Evolutionary conservation across 805 yeast species (phyloP).

Genomic region (Lipomyces yamanashiensis): DNA sequence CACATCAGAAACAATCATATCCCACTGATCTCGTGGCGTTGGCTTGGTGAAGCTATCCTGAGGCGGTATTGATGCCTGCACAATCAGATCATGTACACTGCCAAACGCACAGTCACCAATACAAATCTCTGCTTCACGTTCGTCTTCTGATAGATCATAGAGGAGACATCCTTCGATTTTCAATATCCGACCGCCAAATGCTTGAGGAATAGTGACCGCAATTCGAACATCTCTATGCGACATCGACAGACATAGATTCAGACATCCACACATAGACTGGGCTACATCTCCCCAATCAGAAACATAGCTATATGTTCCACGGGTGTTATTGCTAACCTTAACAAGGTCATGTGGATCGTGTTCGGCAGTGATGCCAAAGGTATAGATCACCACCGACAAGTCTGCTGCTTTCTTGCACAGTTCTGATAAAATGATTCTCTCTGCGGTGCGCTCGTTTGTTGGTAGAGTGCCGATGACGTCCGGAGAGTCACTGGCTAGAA

Average conservation of each 20-base stretch:
- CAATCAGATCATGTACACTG: conserved; percentile 24
- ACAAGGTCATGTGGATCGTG: conserved; percentile 37
- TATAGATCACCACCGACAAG: conserved; percentile 25
- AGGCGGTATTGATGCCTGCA: conserved; percentile 27
- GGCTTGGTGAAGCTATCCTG: background rate
- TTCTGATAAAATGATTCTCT: background rate
- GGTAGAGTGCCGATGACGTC: conserved; percentile 1
- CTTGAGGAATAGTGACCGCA: conserved; percentile 22
- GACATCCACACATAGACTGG: conserved; percentile 31
- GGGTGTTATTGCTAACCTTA: conserved; percentile 20
- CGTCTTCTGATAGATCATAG: conserved; percentile 11
- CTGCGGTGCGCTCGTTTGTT: background rate
- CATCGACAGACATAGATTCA: conserved; percentile 26
- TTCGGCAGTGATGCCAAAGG: conserved; percentile 38
- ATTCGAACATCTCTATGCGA: conserved; percentile 31
- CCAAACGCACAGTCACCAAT: conserved; percentile 32
- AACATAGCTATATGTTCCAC: conserved; percentile 38
- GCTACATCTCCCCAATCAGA: conserved; percentile 35
- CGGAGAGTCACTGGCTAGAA: conserved; percentile 17
- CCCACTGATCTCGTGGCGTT: conserved; percentile 26
- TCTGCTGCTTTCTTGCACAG: conserved; percentile 6
- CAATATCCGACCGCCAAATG: conserved; percentile 23
- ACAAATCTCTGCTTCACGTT: conserved; percentile 26
- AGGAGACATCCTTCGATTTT: conserved; percentile 24
- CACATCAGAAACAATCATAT: conserved; percentile 19